Conservation (phyloP, 345 rosid genomes). For the Populus ilicifolia region DNA sequence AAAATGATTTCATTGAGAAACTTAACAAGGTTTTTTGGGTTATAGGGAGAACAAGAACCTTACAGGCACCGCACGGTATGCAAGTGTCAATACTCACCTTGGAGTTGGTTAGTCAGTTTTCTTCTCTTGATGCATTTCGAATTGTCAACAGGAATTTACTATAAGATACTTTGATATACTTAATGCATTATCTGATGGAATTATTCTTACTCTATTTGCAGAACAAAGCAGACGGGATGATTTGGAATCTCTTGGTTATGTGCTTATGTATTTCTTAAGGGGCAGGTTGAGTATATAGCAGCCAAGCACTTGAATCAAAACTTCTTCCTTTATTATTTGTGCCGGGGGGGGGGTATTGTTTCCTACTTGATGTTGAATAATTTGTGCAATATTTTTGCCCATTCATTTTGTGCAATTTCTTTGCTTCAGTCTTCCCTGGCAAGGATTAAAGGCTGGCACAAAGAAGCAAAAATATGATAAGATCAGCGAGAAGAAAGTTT, state of each 20-base stretch:
- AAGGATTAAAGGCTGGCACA: conserved; percentile 89
- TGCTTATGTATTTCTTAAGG: conserved; percentile 91
- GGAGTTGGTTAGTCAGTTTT: conserved; percentile 70
- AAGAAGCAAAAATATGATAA: conserved; percentile 98
- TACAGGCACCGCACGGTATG: conserved; percentile 97
- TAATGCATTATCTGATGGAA: neutral
- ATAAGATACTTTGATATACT: neutral
- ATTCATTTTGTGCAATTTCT: conserved; percentile 10
- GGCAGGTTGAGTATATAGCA: conserved; percentile 59
- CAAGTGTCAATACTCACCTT: conserved; percentile 95
- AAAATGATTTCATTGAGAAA: neutral
- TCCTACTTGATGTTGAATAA: neutral
- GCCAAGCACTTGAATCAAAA: neutral
- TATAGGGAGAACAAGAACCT: conserved; percentile 93
- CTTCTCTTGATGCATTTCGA: neutral
- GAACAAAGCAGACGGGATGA: conserved; percentile 99
- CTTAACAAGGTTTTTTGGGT: conserved; percentile 11
- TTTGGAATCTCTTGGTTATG: conserved; percentile 97
- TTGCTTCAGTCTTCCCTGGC: conserved; percentile 89
- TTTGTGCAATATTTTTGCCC: conserved; percentile 8
- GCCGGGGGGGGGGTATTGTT: neutral
- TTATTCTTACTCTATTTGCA: conserved; percentile 30
- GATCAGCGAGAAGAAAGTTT: conserved; percentile 93
- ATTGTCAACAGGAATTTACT: neutral
- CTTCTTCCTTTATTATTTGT: neutral